A percentile compares a stretch with the other conserved stretches of the same genome.
Conservation (phyloP, 2,329 filamentous ascomycete genomes). For the Xylaria sp. region DNA sequence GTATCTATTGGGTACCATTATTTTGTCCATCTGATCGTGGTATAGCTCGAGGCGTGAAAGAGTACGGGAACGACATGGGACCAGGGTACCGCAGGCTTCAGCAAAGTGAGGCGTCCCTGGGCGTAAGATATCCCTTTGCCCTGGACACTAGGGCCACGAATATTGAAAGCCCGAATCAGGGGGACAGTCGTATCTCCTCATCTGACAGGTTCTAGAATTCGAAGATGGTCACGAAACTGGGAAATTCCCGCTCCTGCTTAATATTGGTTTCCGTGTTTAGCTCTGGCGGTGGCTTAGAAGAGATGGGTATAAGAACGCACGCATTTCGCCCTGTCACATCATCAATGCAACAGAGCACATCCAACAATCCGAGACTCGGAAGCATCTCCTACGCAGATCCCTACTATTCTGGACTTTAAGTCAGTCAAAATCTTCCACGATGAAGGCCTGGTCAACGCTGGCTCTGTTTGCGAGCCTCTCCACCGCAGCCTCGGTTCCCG, state of each 20-base stretch:
- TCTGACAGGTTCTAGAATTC: slow-evolving; percentile 43
- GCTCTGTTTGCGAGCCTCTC: slow-evolving; percentile 45
- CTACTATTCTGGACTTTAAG: slow-evolving; percentile 6
- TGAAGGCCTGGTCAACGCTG: slow-evolving; percentile 46
- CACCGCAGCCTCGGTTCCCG: slow-evolving; percentile 39
- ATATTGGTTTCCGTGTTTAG: slow-evolving; percentile 15
- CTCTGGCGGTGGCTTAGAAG: background rate
- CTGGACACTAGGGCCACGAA: slow-evolving; percentile 32
- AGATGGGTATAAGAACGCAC: slow-evolving; percentile 25
- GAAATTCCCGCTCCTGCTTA: slow-evolving; percentile 18
- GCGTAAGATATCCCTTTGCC: slow-evolving; percentile 32
- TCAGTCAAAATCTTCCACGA: slow-evolving; percentile 28
- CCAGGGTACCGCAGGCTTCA: slow-evolving; percentile 30
- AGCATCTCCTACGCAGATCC: slow-evolving; percentile 21
- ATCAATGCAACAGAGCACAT: slow-evolving; percentile 28
- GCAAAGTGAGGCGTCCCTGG: slow-evolving; percentile 35
- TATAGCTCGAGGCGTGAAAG: slow-evolving; percentile 16
- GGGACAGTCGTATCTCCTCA: slow-evolving; percentile 38
- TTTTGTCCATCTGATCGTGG: slow-evolving; percentile 28
- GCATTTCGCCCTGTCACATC: slow-evolving; percentile 21
- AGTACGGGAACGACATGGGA: slow-evolving; percentile 34
- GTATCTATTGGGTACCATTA: slow-evolving; percentile 37
- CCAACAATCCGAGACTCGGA: slow-evolving; percentile 35
- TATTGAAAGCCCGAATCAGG: slow-evolving; percentile 39
- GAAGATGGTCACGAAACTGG: slow-evolving; percentile 29